Percentiles rank a stretch among this genome's conserved stretches.
phyloP scores from a whole-genome alignment of 2,329 filamentous ascomycete genomes.

The Diaporthe sp. region DNA sequence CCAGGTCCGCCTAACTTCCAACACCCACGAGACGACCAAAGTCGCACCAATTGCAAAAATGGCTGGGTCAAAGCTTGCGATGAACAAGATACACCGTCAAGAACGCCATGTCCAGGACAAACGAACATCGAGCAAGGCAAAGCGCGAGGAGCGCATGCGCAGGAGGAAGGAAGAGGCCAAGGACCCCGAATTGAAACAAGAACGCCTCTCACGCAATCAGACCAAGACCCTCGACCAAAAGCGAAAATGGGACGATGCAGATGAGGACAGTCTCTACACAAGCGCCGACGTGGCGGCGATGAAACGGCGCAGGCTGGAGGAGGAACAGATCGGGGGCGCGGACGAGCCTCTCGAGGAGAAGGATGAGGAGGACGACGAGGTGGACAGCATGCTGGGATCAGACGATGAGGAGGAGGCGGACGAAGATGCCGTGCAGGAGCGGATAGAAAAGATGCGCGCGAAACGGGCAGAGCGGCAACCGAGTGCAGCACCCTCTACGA shows the following conservation, averaged over 20 bases:
- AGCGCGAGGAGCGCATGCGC: conserved; percentile 81
- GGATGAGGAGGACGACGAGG: conserved; percentile 69
- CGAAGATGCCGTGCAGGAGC: conserved; percentile 55
- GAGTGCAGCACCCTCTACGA: conserved; percentile 70
- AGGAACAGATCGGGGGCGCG: conserved; percentile 59
- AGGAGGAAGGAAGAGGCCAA: conserved; percentile 88
- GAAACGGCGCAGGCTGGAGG: conserved; percentile 68
- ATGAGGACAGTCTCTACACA: conserved; percentile 68
- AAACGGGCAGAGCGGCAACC: conserved; percentile 60
- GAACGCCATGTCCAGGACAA: conserved; percentile 86
- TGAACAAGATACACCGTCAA: conserved; percentile 86
- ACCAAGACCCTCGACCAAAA: conserved; percentile 88
- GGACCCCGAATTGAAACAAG: conserved; percentile 80
- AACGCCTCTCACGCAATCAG: conserved; percentile 82
- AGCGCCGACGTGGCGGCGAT: conserved; percentile 71
- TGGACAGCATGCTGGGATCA: conserved; percentile 85
- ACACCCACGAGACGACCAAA: not conserved
- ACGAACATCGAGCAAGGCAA: conserved; percentile 78
- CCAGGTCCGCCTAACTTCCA: not conserved
- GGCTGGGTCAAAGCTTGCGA: conserved; percentile 51
- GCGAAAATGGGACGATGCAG: conserved; percentile 88
- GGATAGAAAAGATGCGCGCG: conserved; percentile 58
- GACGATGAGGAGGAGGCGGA: conserved; percentile 67
- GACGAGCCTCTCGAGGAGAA: conserved; percentile 60
- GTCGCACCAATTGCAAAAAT: conserved; percentile 20